Conservation (phyloP, 2,329 filamentous ascomycete genomes). For the Trichoderma sp. region DNA sequence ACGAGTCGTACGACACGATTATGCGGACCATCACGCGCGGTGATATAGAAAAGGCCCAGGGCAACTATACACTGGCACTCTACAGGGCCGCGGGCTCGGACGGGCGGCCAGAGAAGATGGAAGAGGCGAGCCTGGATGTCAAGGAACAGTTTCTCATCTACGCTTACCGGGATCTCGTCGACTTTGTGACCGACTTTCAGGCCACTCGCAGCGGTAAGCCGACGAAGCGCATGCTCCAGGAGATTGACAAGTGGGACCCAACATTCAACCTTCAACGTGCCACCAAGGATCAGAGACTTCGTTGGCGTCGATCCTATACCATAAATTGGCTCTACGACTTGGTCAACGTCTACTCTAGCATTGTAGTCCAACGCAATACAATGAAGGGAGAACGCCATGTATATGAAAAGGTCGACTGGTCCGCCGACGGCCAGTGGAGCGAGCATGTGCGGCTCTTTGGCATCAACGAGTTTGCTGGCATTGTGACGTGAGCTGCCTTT, state of each 20-base stretch:
- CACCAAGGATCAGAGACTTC: constrained; percentile 43
- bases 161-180: constrained; percentile 46
- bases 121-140: constrained; percentile 40
- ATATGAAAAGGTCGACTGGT: constrained; percentile 48
- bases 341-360: constrained; percentile 48
- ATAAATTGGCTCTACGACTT: constrained; percentile 57
- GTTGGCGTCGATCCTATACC: constrained; percentile 52
- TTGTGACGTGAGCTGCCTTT: background rate
- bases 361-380: constrained; percentile 46
- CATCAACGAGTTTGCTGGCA: constrained; percentile 49
- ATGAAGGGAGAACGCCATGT: constrained; percentile 40
- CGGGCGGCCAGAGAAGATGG: constrained; percentile 11
- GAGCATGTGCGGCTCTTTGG: constrained; percentile 46
- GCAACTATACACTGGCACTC: constrained; percentile 22
- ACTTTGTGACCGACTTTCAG: constrained; percentile 51
- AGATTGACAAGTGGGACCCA: constrained; percentile 48
- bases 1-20: constrained; percentile 48
- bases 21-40: constrained; percentile 47
- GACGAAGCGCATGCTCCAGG: constrained; percentile 46
- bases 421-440: constrained; percentile 40
- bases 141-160: constrained; percentile 50
- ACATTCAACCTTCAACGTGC: constrained; percentile 43
- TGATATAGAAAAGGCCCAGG: constrained; percentile 38
- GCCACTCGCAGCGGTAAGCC: constrained; percentile 49
- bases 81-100: background rate